Evolutionary conservation across 2,329 filamentous ascomycete species (phyloP).

Genomic region (Sarocladium oryzae): DNA sequence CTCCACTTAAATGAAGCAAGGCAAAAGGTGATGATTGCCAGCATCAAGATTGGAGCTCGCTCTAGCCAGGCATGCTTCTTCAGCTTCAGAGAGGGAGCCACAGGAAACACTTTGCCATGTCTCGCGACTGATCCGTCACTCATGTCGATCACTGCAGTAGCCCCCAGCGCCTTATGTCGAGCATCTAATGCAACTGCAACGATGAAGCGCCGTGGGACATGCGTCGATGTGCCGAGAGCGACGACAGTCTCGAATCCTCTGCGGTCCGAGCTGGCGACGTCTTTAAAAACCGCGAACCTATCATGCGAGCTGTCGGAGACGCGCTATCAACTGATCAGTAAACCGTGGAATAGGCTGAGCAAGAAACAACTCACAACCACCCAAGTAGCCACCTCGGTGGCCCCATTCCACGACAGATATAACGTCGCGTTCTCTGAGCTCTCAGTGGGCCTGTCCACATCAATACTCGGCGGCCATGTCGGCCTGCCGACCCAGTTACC

Average conservation of each 20-base stretch:
- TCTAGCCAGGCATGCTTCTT: not conserved
- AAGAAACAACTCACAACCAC: slow-evolving; percentile 18
- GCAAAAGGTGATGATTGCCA: not conserved
- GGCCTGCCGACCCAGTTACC: slow-evolving; percentile 21
- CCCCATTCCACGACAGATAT: slow-evolving; percentile 25
- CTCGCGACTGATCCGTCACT: not conserved
- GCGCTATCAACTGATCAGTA: not conserved
- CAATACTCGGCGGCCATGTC: slow-evolving; percentile 22
- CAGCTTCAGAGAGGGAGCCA: too few relatives aligned
- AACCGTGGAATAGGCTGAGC: not conserved
- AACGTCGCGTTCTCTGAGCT: slow-evolving; percentile 19
- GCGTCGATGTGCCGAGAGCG: not conserved
- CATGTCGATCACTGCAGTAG: not conserved
- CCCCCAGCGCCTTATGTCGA: not conserved
- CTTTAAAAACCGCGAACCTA: not conserved
- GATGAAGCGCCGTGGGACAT: not conserved
- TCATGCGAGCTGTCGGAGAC: not conserved
- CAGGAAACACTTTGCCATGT: not conserved
- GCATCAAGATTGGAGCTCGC: not conserved
- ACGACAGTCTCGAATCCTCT: not conserved
- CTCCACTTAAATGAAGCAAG: not conserved
- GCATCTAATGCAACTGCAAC: not conserved
- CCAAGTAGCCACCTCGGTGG: slow-evolving; percentile 22
- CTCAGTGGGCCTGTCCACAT: slow-evolving; percentile 18
- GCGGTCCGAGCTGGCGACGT: not conserved